Evolutionary conservation across 106 monocot genomes (phyloP).

Genomic region (Acorus calamus): DNA sequence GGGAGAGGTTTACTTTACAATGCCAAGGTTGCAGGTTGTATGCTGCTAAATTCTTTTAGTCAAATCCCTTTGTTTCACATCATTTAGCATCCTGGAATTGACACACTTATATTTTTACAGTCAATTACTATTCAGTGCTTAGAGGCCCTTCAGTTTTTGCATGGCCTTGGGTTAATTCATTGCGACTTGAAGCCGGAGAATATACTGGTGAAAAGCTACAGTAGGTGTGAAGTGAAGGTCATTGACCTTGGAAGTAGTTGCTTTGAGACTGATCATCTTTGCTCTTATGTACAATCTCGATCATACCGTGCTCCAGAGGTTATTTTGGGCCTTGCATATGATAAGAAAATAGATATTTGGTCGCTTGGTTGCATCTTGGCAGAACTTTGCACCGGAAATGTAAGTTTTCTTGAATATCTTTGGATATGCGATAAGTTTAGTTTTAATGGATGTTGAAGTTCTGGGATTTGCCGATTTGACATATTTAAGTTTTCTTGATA

Average conservation of each 20-base stretch:
- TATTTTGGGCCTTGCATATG: slow-evolving; percentile 86
- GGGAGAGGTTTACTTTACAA: too few species aligned
- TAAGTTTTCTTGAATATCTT: slow-evolving; percentile 27
- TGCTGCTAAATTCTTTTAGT: not conserved
- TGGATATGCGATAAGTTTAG: too few species aligned
- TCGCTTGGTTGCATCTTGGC: slow-evolving; percentile 98
- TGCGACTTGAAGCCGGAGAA: slow-evolving; percentile 99
- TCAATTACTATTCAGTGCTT: slow-evolving; percentile 93
- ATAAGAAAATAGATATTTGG: slow-evolving; percentile 98
- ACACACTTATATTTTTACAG: slow-evolving; percentile 26
- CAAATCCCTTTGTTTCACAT: not conserved
- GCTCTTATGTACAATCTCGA: slow-evolving; percentile 97
- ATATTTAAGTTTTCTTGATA: too few species aligned
- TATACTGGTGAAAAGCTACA: slow-evolving; percentile 98
- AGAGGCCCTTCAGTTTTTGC: slow-evolving; percentile 94
- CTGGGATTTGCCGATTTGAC: too few species aligned
- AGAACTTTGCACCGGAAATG: slow-evolving; percentile 97
- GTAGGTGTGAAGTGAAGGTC: slow-evolving; percentile 96
- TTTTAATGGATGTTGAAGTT: too few species aligned
- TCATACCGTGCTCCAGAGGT: slow-evolving; percentile 99
- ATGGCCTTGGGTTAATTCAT: slow-evolving; percentile 93
- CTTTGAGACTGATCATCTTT: slow-evolving; percentile 97
- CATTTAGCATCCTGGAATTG: too few species aligned
- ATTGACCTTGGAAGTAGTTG: slow-evolving; percentile 99
- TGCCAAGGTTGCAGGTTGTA: slow-evolving; percentile 17